Evolutionary conservation across 2,329 filamentous ascomycete species (phyloP).

Genomic region (Pseudogymnoascus sp.): DNA sequence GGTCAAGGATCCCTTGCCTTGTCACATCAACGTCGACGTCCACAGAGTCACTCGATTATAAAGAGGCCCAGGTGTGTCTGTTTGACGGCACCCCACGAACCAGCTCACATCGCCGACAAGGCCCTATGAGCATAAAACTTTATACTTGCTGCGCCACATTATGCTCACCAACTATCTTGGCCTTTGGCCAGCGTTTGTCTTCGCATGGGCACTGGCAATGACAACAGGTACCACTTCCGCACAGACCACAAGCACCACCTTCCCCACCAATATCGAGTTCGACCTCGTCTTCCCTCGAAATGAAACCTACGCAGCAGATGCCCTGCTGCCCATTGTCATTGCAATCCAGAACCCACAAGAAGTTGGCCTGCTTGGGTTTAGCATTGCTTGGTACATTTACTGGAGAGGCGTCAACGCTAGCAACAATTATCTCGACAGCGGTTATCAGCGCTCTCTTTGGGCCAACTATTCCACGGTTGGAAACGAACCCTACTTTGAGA

Average conservation of each 20-base stretch:
- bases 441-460: background rate
- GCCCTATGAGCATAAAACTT: background rate
- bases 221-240: background rate
- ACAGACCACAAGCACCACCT: background rate
- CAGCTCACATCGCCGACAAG: background rate
- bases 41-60: background rate
- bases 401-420: background rate
- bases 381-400: background rate
- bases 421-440: background rate
- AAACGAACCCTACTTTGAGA: background rate
- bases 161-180: background rate
- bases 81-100: background rate
- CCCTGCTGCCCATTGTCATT: background rate
- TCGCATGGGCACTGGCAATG: background rate
- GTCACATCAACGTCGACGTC: too few relatives aligned
- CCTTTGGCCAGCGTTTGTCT: background rate
- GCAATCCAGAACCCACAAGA: background rate
- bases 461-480: background rate
- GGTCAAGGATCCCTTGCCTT: background rate
- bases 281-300: too few relatives aligned
- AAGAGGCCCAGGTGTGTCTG: background rate
- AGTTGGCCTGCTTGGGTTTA: background rate
- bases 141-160: background rate
- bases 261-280: background rate
- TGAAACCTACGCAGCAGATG: too few relatives aligned